A percentile compares a stretch with the other conserved stretches of the same genome.
Conservation (phyloP, 306 rosid genomes). For the Potentilla sterilis region DNA sequence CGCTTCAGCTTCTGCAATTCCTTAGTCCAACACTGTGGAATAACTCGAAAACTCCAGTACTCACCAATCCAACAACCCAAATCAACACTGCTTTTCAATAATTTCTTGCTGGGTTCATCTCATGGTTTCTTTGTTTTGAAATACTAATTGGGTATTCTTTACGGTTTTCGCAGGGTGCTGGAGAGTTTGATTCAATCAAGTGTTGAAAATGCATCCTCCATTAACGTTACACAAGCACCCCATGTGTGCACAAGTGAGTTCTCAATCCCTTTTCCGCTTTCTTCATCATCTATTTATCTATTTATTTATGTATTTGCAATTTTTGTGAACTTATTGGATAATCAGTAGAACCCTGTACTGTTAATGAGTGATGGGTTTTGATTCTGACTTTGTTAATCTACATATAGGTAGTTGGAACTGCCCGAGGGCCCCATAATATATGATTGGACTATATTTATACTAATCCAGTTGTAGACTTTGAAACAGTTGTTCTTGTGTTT, state of each 20-base stretch:
- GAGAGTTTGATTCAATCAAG: constrained; percentile 26
- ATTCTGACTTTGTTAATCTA: neutral
- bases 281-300: neutral
- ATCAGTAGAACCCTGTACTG: neutral
- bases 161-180: constrained; percentile 25
- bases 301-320: too few relatives aligned
- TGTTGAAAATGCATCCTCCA: constrained; percentile 74
- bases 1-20: too few relatives aligned
- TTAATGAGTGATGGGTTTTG: neutral
- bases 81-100: neutral
- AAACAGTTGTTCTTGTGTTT: neutral
- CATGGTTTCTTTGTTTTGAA: neutral
- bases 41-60: too few relatives aligned
- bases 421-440: neutral
- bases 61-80: neutral
- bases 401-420: constrained; percentile 1
- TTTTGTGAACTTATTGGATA: neutral
- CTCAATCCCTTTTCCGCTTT: neutral
- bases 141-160: neutral
- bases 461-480: neutral
- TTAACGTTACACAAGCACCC: constrained; percentile 92
- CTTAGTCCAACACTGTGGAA: too few relatives aligned
- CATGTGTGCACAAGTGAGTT: constrained; percentile 82
- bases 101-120: neutral
- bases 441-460: neutral